Base-by-base conservation (phyloP, 345 rosid species). In the Conringia planisiliqua region DNA sequence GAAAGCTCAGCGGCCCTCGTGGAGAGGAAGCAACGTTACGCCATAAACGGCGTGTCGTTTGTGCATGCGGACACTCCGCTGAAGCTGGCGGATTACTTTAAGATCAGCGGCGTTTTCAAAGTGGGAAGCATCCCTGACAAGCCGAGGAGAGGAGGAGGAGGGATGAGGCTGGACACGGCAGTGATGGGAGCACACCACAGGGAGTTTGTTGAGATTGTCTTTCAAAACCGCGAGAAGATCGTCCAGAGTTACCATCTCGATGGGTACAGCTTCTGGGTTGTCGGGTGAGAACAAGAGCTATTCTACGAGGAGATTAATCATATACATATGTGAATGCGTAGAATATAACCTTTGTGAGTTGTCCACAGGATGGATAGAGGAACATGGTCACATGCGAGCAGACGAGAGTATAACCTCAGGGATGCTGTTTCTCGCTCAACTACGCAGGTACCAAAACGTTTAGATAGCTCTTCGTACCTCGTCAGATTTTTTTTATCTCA, bases 181-280 rank as follows among this genome's bases (percentile, higher is more conserved):
- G 97, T 94, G 35, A 84, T 91, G 93, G 96, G 88, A 2, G 93
- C 84, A 3, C 82, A 85, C 42, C 86, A 62, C 42, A 83, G 89
- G 62, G 79, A 70, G 33, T 94, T 91, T 10, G 38, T 91, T 9
- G 98, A 94, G 70, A 84, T 94, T 24, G 87, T 94, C 72, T 87
- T 94, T 63, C 86, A 86, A 73, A 94, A 94, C 80, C 86, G 54
- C 16, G 97, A 94, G 82, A 72, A 73, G 42, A 82, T 89, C 7
- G 73, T 91, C 70, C 98, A 90, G 77, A 90, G 87, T 62, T 94
- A 90, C 90, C 97, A 94, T 63, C 82, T 94, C 8, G 81, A 91
- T 66, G 98, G 97, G 55, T 86, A 94, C 69, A 70, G 39, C 74
- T 91, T 91, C 72, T 90, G 92, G 90, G 97, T 94, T 1, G 97